A percentile compares a stretch with the other conserved stretches of the same genome.
Evolutionary conservation across 768 basidiomycete genomes (phyloP).

Genomic region (Xerocomellus dryophilus): DNA sequence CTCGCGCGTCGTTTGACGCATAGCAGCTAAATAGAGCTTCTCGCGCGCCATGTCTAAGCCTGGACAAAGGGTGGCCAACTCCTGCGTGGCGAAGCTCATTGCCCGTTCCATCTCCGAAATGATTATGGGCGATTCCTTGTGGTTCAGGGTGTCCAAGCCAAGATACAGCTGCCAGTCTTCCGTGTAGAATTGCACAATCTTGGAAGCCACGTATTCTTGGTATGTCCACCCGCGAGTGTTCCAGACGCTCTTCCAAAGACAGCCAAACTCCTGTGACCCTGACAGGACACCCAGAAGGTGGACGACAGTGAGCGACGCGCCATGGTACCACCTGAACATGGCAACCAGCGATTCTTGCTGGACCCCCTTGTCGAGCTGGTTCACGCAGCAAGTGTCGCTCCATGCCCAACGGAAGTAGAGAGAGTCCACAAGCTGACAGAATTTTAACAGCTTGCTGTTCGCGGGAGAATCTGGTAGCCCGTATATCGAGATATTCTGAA

Average conservation of each 20-base stretch:
- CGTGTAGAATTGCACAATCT: conserved; percentile 4
- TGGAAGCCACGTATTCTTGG: conserved; percentile 9
- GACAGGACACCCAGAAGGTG: conserved; percentile 3
- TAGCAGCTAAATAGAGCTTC: conserved; percentile 7
- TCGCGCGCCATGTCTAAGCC: conserved; percentile 6
- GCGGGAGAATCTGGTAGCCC: neutral
- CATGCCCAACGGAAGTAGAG: conserved; percentile 5
- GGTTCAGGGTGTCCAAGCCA: neutral
- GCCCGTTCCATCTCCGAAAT: conserved; percentile 3
- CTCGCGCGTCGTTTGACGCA: neutral
- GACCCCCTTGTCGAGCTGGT: neutral
- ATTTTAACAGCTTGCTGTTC: neutral
- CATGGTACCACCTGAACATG: conserved; percentile 13
- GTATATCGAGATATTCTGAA: neutral
- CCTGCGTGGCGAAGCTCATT: neutral
- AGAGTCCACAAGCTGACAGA: neutral
- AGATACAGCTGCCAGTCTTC: conserved; percentile 14
- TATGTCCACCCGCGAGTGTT: conserved; percentile 11
- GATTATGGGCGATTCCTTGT: conserved; percentile 2
- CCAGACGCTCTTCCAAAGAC: conserved; percentile 1
- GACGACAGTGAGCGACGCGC: conserved; percentile 2
- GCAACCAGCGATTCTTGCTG: conserved; percentile 7
- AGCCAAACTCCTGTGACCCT: neutral
- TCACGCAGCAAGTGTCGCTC: conserved; percentile 11
- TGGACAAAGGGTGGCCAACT: neutral